Base-by-base conservation (phyloP, 768 basidiomycete genomes). In the Amanita pseudoporphyria region DNA sequence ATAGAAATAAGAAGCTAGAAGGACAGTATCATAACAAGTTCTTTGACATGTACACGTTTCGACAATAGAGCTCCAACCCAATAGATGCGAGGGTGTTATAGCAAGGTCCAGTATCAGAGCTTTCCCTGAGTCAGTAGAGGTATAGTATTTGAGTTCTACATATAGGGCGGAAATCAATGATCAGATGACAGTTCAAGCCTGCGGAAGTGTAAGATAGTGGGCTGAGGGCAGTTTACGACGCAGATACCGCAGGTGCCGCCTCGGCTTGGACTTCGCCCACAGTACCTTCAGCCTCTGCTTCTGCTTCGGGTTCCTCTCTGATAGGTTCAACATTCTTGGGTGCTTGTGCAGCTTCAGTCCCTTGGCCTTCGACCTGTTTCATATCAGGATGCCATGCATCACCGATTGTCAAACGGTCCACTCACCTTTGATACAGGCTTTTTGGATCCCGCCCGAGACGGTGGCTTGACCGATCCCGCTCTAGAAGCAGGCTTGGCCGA, bases 381-480 rank as follows among this genome's bases (percentile, higher is more conserved):
- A 45, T 35, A 58, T 54, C 21, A 50, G 39, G 53, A 58, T 52
- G 55, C 57, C 52, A 53, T 54, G 30, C 26, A 49, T 19, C 33
- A 19, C 49, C 36, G 38, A 52, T 44, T 48, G 24, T 50, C 35
- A 51, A 47, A 30, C 38, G 32, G 28, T 44, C 40, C 39, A 59
- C 69, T 45, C 52, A 70, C 81, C 77, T 80, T 82, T 42, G 79
- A 81, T n/a, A 65, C 68, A 50, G 81, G 80, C 62, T 81, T 82
- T 71, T 73, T 78, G 12, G 79, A 81, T 26, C 57, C 65, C 14
- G 68, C 65, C 18, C 67, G 67, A 6, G 76, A 77, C 1, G 67
- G 62, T 0, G 75, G 71, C 57, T 76, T 75, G 1, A 58, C 62
- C 6, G 70, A 55, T 30, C 56, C 35, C 12, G 59, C 63, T 47